These are phyloP conservation scores for Lentinula aciculospora DNA, from an alignment of 768 basidiomycete genomes.

Conservation along the genomic window DNA sequence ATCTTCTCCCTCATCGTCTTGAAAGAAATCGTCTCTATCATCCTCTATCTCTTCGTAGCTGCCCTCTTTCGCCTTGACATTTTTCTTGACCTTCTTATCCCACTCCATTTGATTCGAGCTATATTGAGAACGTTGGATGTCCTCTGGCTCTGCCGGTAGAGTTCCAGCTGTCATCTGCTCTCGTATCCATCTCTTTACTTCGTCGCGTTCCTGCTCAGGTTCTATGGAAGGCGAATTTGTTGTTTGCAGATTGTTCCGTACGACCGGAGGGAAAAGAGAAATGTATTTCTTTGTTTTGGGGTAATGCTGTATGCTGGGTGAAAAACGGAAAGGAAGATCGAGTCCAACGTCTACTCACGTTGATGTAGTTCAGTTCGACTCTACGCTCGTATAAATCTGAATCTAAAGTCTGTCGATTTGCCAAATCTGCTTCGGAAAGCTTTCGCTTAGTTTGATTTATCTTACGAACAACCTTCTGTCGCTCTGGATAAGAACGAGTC, in stretches of 20 bases:
- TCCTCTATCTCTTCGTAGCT: neutral
- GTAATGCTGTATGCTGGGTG: conserved; percentile 54
- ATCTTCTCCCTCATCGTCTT: neutral
- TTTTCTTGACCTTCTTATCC: neutral
- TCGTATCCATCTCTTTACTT: conserved; percentile 54
- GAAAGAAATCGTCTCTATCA: conserved; percentile 4
- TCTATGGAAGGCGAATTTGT: conserved; percentile 22
- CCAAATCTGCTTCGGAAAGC: conserved; percentile 29
- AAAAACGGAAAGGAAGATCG: neutral
- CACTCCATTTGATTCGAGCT: neutral
- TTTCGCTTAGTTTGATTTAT: conserved; percentile 63
- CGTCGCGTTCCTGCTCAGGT: conserved; percentile 49
- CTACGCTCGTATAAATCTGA: conserved; percentile 54
- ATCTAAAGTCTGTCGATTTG: conserved; percentile 36
- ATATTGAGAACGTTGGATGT: conserved; percentile 17
- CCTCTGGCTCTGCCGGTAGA: conserved; percentile 57
- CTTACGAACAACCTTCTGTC: conserved; percentile 79
- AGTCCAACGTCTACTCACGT: conserved; percentile 38
- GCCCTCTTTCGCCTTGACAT: neutral
- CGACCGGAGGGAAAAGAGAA: conserved; percentile 78
- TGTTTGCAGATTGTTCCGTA: conserved; percentile 29
- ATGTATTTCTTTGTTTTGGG: conserved; percentile 86
- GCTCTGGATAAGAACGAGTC: conserved; percentile 43
- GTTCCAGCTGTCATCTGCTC: conserved; percentile 56
- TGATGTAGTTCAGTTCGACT: conserved; percentile 87